These are phyloP conservation scores for Phytopythium mirpurense DNA, from an alignment of 352 stramenopile species.

Conservation along the genomic window DNA sequence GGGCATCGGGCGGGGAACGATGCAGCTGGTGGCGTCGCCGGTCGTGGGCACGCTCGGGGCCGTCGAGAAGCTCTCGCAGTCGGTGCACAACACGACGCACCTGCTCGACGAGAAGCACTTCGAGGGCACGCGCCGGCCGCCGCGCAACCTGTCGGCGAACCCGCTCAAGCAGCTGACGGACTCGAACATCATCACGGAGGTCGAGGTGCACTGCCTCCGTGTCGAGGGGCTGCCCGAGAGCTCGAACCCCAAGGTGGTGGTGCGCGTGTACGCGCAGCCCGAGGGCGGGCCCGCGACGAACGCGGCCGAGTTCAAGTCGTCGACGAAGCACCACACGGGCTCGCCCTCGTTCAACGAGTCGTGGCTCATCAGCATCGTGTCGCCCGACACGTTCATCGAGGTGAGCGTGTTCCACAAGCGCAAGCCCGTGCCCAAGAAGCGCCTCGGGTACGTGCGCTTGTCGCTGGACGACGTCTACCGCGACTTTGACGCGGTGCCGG, in stretches of 20 bases:
- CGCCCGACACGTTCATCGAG: slow-evolving; percentile 73
- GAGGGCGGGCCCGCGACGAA: slow-evolving; percentile 38
- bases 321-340: slow-evolving; percentile 51
- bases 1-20: slow-evolving; percentile 67
- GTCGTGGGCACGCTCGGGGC: slow-evolving; percentile 77
- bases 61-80: slow-evolving; percentile 82
- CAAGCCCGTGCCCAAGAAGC: slow-evolving; percentile 80
- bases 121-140: slow-evolving; percentile 67
- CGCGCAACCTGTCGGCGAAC: slow-evolving; percentile 49
- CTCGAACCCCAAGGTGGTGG: slow-evolving; percentile 61
- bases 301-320: slow-evolving; percentile 65
- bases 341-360: slow-evolving; percentile 81
- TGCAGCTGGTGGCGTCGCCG: slow-evolving; percentile 76
- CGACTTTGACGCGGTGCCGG: slow-evolving; percentile 69
- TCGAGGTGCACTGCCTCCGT: slow-evolving; percentile 73
- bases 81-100: slow-evolving; percentile 83
- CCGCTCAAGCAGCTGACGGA: slow-evolving; percentile 72
- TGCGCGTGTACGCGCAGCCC: slow-evolving; percentile 55
- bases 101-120: slow-evolving; percentile 78
- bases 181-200: slow-evolving; percentile 83
- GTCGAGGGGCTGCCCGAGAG: slow-evolving; percentile 67
- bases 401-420: slow-evolving; percentile 81
- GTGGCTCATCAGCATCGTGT: slow-evolving; percentile 71
- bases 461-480: slow-evolving; percentile 86
- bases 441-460: slow-evolving; percentile 60